Evolutionary conservation across 108 stramenopile genomes (phyloP).

Genomic region (Cyclostephanos invisitatus): DNA sequence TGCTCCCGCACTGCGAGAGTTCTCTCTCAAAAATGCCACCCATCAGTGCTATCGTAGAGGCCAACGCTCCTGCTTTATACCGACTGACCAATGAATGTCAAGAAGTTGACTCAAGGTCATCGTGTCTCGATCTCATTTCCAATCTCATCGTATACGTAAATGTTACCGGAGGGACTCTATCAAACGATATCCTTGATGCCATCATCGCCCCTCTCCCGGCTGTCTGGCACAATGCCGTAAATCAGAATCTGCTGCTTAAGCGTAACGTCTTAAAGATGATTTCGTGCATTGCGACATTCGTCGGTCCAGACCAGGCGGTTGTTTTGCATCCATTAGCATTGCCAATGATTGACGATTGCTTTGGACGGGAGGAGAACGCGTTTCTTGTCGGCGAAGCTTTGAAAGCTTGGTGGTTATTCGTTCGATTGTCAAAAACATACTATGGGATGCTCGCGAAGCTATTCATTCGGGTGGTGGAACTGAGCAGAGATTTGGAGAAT

Average conservation of each 20-base stretch:
- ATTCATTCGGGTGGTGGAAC: slow-evolving; percentile 27
- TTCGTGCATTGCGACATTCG: slow-evolving; percentile 35
- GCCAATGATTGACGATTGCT: slow-evolving; percentile 50
- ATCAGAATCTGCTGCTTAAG: slow-evolving; percentile 43
- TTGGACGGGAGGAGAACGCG: slow-evolving; percentile 34
- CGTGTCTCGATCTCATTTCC: slow-evolving; percentile 41
- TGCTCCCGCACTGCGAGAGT: slow-evolving; percentile 36
- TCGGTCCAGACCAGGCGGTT: slow-evolving; percentile 29
- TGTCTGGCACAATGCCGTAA: slow-evolving; percentile 43
- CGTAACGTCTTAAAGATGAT: slow-evolving; percentile 42
- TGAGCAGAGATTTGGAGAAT: slow-evolving; percentile 51
- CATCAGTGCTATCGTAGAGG: slow-evolving; percentile 24
- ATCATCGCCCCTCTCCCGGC: slow-evolving; percentile 36
- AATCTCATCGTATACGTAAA: slow-evolving; percentile 27
- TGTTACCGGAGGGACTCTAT: slow-evolving; percentile 19
- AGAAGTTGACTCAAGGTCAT: slow-evolving; percentile 36
- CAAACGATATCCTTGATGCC: slow-evolving; percentile 31
- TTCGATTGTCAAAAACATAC: slow-evolving; percentile 43
- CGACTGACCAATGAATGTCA: slow-evolving; percentile 39
- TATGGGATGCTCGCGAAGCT: slow-evolving; percentile 25
- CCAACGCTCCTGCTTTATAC: slow-evolving; percentile 25
- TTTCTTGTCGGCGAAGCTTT: slow-evolving; percentile 48
- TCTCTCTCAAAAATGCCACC: slow-evolving; percentile 3
- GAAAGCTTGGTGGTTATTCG: slow-evolving; percentile 30
- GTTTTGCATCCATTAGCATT: slow-evolving; percentile 44